A percentile compares a stretch with the other conserved stretches of the same genome.
Evolutionary conservation across 257 asterid species (phyloP).

Genomic region (Solanum peruvianum): DNA sequence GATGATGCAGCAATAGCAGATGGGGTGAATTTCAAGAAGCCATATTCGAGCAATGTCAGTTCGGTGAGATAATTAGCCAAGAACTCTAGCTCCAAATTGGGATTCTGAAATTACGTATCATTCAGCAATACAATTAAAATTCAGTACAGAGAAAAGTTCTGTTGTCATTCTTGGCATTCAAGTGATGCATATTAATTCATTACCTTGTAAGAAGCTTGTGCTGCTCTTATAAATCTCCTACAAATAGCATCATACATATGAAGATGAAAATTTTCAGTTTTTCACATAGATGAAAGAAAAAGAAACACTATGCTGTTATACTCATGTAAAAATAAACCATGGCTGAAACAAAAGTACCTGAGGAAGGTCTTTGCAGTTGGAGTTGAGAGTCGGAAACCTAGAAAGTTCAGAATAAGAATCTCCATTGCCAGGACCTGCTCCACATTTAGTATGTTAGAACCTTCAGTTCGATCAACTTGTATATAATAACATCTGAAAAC

Average conservation of each 20-base stretch:
- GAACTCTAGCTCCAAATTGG: slow-evolving; percentile 64
- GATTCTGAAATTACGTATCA: slow-evolving; percentile 24
- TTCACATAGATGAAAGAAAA: not conserved
- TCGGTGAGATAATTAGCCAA: slow-evolving; percentile 85
- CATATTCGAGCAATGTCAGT: slow-evolving; percentile 53
- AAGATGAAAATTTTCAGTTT: not conserved
- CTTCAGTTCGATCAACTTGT: not conserved
- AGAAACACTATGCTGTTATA: not conserved
- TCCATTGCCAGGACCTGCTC: slow-evolving; percentile 66
- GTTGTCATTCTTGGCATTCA: not conserved
- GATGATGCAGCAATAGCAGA: slow-evolving; percentile 87
- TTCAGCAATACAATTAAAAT: not conserved
- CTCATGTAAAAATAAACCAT: not conserved
- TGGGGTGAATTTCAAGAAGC: slow-evolving; percentile 63
- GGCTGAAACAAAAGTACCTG: slow-evolving; percentile 26
- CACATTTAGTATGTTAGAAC: not conserved
- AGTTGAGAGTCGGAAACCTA: slow-evolving; percentile 52
- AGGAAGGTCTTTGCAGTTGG: slow-evolving; percentile 78
- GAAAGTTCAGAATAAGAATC: slow-evolving; percentile 39
- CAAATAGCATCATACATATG: not conserved
- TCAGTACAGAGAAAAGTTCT: not conserved
- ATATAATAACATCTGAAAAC: not conserved
- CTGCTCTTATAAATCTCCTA: slow-evolving; percentile 83
- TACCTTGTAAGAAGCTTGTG: slow-evolving; percentile 61
- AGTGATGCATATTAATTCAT: not conserved